Conservation (phyloP, 1,284 basidiomycete genomes). For the Pseudozyma thailandica region DNA sequence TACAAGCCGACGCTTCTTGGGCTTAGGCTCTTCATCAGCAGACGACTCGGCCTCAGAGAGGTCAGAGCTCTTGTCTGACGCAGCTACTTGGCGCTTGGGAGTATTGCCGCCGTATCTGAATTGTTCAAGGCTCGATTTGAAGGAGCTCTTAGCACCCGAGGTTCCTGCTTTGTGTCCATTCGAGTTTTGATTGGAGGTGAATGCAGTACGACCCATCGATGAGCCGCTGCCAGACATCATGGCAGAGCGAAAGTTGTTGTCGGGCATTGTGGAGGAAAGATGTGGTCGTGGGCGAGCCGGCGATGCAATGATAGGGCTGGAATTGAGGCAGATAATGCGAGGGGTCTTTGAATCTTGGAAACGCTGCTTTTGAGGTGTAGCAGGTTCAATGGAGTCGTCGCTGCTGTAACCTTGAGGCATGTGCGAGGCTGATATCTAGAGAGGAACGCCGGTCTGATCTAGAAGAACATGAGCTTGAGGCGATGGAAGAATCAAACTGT, state of each 20-base stretch:
- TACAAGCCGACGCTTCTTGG: slow-evolving; percentile 42
- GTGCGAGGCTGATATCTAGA: slow-evolving; percentile 5
- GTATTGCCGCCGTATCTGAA: slow-evolving; percentile 29
- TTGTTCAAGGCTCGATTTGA: slow-evolving; percentile 36
- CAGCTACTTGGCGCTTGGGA: slow-evolving; percentile 11
- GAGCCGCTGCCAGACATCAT: slow-evolving; percentile 30
- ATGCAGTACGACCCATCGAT: slow-evolving; percentile 31
- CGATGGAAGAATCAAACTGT: too few species aligned
- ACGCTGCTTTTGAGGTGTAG: slow-evolving; percentile 29
- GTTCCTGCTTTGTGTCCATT: slow-evolving; percentile 10
- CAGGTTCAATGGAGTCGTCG: slow-evolving; percentile 46
- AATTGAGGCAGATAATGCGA: slow-evolving; percentile 35
- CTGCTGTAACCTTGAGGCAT: slow-evolving; percentile 30
- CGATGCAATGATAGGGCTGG: slow-evolving; percentile 30
- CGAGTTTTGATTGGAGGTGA: slow-evolving; percentile 13
- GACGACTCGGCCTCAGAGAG: slow-evolving; percentile 38
- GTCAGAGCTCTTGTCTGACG: slow-evolving; percentile 40
- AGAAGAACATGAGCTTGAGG: too few species aligned
- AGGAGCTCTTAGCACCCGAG: neutral
- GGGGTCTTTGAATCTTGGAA: slow-evolving; percentile 8
- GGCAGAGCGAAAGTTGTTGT: slow-evolving; percentile 32
- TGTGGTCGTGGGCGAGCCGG: neutral
- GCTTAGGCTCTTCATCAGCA: slow-evolving; percentile 22
- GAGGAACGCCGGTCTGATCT: too few species aligned
- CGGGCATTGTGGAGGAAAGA: slow-evolving; percentile 12